Evolutionary conservation across 1,284 basidiomycete species (phyloP).

Genomic region (Ganoderma resinaceum): DNA sequence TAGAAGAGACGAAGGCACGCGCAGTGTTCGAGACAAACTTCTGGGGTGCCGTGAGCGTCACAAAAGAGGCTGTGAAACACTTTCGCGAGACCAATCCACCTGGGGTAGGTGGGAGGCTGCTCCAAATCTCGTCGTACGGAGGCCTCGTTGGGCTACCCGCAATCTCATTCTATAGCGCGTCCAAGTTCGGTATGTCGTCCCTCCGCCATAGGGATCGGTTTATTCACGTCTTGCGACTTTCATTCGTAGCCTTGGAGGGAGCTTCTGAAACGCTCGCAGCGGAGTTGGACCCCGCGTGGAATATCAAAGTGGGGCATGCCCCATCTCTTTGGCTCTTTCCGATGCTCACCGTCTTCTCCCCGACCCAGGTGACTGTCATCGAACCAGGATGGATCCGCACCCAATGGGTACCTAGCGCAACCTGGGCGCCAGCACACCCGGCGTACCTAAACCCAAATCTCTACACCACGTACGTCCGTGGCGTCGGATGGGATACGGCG

Average conservation of each 20-base stretch:
- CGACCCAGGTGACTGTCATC: conserved; percentile 12
- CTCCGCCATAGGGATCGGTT: too few relatives aligned
- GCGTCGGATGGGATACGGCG: neutral
- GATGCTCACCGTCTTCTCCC: neutral
- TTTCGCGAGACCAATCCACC: conserved; percentile 48
- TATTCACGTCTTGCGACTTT: neutral
- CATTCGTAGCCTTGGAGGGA: conserved; percentile 34
- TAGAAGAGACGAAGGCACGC: conserved; percentile 36
- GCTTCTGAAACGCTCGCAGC: conserved; percentile 39
- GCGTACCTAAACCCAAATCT: conserved; percentile 22
- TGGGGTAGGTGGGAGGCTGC: conserved; percentile 39
- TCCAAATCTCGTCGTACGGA: conserved; percentile 39
- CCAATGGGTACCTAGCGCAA: neutral
- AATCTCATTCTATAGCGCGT: conserved; percentile 42
- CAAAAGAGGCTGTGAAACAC: conserved; percentile 42
- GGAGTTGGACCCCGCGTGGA: conserved; percentile 48
- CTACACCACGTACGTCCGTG: conserved; percentile 9
- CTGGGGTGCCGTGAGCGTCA: conserved; percentile 46
- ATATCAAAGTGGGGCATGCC: conserved; percentile 42
- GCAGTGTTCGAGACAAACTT: conserved; percentile 37
- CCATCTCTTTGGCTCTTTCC: neutral
- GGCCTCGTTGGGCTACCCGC: conserved; percentile 36
- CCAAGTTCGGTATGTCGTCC: conserved; percentile 33
- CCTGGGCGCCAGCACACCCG: conserved; percentile 18
- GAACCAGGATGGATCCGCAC: conserved; percentile 20